phyloP scores from a whole-genome alignment of 441 rosid species.

The Omphalea diandra region DNA sequence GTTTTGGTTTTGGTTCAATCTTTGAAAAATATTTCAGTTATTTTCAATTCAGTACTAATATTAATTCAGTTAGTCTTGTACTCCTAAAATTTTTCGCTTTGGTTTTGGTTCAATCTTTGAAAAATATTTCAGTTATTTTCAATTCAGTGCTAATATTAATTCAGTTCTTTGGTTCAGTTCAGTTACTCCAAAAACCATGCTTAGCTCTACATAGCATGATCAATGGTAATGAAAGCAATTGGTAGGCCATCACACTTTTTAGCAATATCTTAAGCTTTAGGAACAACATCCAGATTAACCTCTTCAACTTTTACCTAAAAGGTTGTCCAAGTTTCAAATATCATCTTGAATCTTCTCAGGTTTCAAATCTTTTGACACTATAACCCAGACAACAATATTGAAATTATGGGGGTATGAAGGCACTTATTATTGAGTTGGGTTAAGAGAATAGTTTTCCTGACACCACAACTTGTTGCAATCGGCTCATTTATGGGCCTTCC shows the following conservation, averaged over 20 bases:
- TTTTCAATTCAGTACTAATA: too few relatives aligned
- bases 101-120: too few relatives aligned
- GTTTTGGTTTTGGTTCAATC: too few relatives aligned
- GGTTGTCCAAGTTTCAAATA: constrained; percentile 28
- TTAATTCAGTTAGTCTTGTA: too few relatives aligned
- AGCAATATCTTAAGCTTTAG: constrained; percentile 7
- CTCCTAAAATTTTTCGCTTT: too few relatives aligned
- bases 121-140: too few relatives aligned
- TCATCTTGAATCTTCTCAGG: constrained; percentile 38
- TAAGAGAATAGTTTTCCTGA: constrained; percentile 53
- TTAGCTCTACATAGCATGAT: too few relatives aligned
- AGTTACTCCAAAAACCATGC: too few relatives aligned
- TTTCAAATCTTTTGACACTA: constrained; percentile 35
- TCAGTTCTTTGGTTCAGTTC: too few relatives aligned
- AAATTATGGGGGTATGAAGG: constrained; percentile 25
- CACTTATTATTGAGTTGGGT: constrained; percentile 42
- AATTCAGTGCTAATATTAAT: too few relatives aligned
- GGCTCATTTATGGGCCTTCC: background rate
- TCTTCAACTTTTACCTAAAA: constrained; percentile 14
- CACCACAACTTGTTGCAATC: constrained; percentile 30
- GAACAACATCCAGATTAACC: background rate
- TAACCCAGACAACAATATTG: constrained; percentile 44
- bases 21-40: too few relatives aligned
- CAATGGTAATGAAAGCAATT: constrained; percentile 30
- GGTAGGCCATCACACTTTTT: constrained; percentile 26